Conservation (phyloP, 345 rosid species). For the Acer saccharum region DNA sequence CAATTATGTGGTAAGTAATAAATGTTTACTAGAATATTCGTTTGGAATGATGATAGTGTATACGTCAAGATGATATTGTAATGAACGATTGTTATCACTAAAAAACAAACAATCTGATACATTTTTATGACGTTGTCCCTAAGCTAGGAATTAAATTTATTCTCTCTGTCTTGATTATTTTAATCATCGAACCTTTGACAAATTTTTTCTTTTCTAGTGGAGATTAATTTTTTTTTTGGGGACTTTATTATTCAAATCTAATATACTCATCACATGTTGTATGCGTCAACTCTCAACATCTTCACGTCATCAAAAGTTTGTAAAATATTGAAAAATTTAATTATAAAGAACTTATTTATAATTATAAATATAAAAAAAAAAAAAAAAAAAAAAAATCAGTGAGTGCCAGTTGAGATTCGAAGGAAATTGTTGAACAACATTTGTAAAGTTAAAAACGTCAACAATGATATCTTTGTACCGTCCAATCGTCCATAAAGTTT, state of each 20-base stretch:
- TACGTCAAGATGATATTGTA: background rate
- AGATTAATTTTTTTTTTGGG: background rate
- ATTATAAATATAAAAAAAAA: background rate
- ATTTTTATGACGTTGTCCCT: background rate
- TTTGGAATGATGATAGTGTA: background rate
- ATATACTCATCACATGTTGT: background rate
- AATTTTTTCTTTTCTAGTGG: background rate
- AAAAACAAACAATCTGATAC: background rate
- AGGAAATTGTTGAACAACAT: background rate
- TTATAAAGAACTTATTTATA: background rate
- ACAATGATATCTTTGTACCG: conserved; percentile 26
- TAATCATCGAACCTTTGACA: background rate
- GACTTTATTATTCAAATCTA: background rate
- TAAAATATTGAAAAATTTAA: background rate
- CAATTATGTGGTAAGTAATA: background rate
- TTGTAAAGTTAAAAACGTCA: background rate
- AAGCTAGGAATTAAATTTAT: conserved; percentile 6
- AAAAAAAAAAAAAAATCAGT: background rate
- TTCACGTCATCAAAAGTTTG: background rate
- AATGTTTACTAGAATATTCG: background rate
- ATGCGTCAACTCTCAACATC: conserved; percentile 6
- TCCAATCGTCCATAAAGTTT: conserved; percentile 44
- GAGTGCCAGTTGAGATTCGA: conserved; percentile 26
- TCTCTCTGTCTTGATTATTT: conserved; percentile 11
- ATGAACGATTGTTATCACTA: background rate